These are phyloP conservation scores for Cryptococcus depauperatus DNA, from an alignment of 1,284 basidiomycete genomes.

Conservation along the genomic window DNA sequence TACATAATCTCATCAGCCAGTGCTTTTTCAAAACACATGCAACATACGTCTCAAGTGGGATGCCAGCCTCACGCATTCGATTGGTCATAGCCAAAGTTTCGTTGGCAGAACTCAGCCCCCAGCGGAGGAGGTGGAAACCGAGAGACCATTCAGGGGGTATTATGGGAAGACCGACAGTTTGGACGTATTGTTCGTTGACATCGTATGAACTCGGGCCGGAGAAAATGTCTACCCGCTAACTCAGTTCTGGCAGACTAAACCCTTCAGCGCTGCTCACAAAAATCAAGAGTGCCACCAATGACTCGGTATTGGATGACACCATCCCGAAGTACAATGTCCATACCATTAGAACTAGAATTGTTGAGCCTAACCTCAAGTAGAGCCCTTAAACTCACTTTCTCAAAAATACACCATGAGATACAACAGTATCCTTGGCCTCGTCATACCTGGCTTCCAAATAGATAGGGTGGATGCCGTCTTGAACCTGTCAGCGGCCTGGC, in stretches of 20 bases:
- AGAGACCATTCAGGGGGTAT: slow-evolving; percentile 36
- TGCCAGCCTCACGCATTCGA: slow-evolving; percentile 23
- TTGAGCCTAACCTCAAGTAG: not conserved
- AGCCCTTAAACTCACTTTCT: slow-evolving; percentile 16
- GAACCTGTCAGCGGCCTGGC: not conserved
- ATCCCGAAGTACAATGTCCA: slow-evolving; percentile 27
- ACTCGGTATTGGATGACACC: slow-evolving; percentile 21
- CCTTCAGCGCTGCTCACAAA: slow-evolving; percentile 14
- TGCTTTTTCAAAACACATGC: not conserved
- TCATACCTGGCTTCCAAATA: slow-evolving; percentile 20
- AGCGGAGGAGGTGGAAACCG: slow-evolving; percentile 44
- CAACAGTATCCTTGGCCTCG: slow-evolving; percentile 5
- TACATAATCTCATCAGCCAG: not conserved
- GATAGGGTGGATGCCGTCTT: slow-evolving; percentile 25
- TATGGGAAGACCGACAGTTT: slow-evolving; percentile 27
- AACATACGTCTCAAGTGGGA: slow-evolving; percentile 28
- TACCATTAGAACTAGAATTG: slow-evolving; percentile 22
- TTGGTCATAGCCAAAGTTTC: slow-evolving; percentile 26
- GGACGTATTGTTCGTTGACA: slow-evolving; percentile 61
- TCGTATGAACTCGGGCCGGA: slow-evolving; percentile 57
- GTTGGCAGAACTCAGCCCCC: slow-evolving; percentile 26
- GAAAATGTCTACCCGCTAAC: slow-evolving; percentile 50
- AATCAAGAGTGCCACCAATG: slow-evolving; percentile 29
- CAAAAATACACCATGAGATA: slow-evolving; percentile 23
- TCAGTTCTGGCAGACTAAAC: too few relatives aligned